Base-by-base conservation (phyloP, 2,329 filamentous ascomycete genomes). In the Rhexocercosporidium sp. region DNA sequence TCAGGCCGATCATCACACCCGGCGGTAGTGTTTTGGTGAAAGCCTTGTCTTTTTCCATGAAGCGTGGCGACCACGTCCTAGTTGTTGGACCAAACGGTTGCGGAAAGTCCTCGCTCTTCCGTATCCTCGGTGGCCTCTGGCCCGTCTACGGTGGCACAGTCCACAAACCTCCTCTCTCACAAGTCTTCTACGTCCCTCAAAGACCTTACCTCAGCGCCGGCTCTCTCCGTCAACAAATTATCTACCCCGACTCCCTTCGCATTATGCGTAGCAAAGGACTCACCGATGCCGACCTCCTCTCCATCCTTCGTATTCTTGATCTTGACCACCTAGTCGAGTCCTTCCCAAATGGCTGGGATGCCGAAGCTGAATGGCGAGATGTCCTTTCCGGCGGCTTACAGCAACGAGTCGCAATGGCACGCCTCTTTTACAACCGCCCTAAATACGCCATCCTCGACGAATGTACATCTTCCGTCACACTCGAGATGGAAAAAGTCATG, bases 151-250 rank as follows among this genome's bases (percentile, higher is more conserved):
- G 96, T 71, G 96, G 96, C 61, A 93, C 88, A 0, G 96, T 99
- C 22, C 86, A 93, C 75, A 98, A 98, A 79, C 96, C 96, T 1
- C 90, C 92, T 1, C 96, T 95, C 75, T 89, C 92, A 72, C 92
- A 96, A 77, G 98, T 99, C 77, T 99, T 98, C 81, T 99, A 99
- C 81, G 96, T 99, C 71, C 96, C 96, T 0, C 96, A 99, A 77
- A 89, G 96, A 1, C 96, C 96, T 0, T 99, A 99, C 77, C 86
- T 99, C 1, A 96, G 92, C 16, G 89, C 93, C 62, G 96, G 96
- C 25, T 94, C 92, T 1, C 87, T 99, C n/a, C 90, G 96, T 46
- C 94, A 98, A 78, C 96, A 99, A 76, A 94, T 99, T 74, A 97
- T 96, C 67, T 99, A 99, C 79, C 96, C 96, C 0, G 96, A 99